phyloP scores from a whole-genome alignment of 129 eudicot species.

The Centrapalus pauciflorus region DNA sequence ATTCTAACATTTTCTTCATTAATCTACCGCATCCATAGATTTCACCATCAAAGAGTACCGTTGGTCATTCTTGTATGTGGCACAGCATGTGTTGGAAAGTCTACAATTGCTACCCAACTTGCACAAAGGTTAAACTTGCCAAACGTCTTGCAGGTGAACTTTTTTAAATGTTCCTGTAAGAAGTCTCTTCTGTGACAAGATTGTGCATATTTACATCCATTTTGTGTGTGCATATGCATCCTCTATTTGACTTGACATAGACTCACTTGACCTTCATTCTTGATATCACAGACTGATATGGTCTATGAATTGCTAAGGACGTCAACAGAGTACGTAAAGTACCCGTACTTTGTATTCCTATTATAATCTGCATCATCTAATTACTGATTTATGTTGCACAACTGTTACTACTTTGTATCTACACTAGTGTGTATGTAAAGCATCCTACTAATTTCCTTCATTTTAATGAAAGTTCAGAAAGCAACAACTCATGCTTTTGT shows the following conservation, averaged over 20 bases:
- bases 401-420: not conserved
- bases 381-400: not conserved
- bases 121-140: constrained; percentile 84
- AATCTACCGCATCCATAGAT: constrained; percentile 31
- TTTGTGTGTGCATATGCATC: not conserved
- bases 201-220: no score
- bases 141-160: constrained; percentile 66
- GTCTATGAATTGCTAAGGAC: constrained; percentile 70
- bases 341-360: not conserved
- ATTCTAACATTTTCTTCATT: constrained; percentile 16
- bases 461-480: not conserved
- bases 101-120: constrained; percentile 85
- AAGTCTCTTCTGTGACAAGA: not conserved
- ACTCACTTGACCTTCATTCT: not conserved
- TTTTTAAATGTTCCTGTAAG: constrained; percentile 3
- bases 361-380: not conserved
- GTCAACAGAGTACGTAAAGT: constrained; percentile 55
- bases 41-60: constrained; percentile 81
- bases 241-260: not conserved
- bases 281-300: constrained; percentile 58
- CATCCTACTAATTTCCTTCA: not conserved
- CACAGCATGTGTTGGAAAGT: constrained; percentile 76
- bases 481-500: not conserved
- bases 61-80: constrained; percentile 83
- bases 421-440: not conserved